phyloP scores from a whole-genome alignment of 2,329 filamentous ascomycete species.

The Thelonectria rubi region DNA sequence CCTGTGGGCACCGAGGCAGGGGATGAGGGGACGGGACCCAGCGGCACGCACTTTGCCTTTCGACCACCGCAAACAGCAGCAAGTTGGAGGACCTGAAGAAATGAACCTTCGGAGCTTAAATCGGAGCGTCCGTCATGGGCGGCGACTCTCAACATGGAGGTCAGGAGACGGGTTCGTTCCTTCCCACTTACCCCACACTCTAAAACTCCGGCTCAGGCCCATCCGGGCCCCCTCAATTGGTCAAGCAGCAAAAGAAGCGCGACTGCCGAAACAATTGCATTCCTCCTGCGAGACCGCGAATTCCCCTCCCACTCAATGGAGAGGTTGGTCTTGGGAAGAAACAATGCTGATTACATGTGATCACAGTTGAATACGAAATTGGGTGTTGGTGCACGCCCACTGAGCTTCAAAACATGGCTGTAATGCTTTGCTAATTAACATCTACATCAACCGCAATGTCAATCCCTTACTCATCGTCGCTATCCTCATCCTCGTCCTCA shows the following conservation, averaged over 20 bases:
- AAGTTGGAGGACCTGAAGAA: not conserved
- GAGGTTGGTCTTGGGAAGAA: too few relatives aligned
- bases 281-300: too few relatives aligned
- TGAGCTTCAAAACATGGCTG: not conserved
- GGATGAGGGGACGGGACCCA: slow-evolving; percentile 5
- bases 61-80: not conserved
- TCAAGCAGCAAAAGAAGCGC: too few relatives aligned
- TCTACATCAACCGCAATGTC: not conserved
- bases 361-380: too few relatives aligned
- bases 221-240: too few relatives aligned
- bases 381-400: too few relatives aligned
- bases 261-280: too few relatives aligned
- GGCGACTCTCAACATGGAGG: not conserved
- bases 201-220: not conserved
- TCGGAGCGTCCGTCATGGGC: slow-evolving; percentile 12
- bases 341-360: too few relatives aligned
- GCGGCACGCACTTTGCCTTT: not conserved
- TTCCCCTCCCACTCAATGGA: too few relatives aligned
- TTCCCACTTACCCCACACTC: slow-evolving; percentile 8
- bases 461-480: slow-evolving; percentile 44
- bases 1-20: not conserved
- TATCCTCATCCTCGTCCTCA: slow-evolving; percentile 53
- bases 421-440: not conserved
- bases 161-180: not conserved
- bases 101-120: slow-evolving; percentile 12